A percentile compares a stretch with the other conserved stretches of the same genome.
phyloP scores from a whole-genome alignment of 768 basidiomycete genomes.

The Russula virescens region DNA sequence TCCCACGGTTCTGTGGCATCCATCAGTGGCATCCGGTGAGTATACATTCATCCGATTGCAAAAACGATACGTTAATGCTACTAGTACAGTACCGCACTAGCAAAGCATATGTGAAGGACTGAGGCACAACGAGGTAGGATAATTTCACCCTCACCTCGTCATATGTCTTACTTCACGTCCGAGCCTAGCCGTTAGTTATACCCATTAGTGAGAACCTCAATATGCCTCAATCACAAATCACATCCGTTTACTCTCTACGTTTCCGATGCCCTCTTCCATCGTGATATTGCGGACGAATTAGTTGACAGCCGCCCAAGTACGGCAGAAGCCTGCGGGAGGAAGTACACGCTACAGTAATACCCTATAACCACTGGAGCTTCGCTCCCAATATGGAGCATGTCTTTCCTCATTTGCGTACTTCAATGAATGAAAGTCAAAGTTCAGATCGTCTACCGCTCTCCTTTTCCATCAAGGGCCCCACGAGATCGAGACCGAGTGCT shows the following conservation, averaged over 20 bases:
- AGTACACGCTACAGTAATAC: background rate
- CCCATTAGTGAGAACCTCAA: background rate
- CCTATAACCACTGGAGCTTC: background rate
- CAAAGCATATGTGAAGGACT: background rate
- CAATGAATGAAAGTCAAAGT: background rate
- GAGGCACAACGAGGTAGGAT: constrained; percentile 10
- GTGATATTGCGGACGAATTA: background rate
- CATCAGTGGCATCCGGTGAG: background rate
- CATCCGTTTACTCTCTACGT: background rate
- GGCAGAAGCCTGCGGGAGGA: constrained; percentile 2
- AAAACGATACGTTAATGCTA: background rate
- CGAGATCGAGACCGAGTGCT: background rate
- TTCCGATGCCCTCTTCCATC: background rate
- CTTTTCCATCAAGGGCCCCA: background rate
- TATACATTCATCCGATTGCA: background rate
- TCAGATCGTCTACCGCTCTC: constrained; percentile 6
- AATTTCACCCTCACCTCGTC: background rate
- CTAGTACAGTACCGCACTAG: background rate
- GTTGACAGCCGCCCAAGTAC: constrained; percentile 8
- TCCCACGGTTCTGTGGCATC: constrained; percentile 6
- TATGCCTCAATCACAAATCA: background rate
- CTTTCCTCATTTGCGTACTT: constrained; percentile 9
- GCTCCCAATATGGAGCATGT: constrained; percentile 9
- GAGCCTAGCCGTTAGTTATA: background rate
- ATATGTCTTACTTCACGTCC: background rate